Evolutionary conservation across 163 green algal species (phyloP).

Genomic region (Volvox carteri): DNA sequence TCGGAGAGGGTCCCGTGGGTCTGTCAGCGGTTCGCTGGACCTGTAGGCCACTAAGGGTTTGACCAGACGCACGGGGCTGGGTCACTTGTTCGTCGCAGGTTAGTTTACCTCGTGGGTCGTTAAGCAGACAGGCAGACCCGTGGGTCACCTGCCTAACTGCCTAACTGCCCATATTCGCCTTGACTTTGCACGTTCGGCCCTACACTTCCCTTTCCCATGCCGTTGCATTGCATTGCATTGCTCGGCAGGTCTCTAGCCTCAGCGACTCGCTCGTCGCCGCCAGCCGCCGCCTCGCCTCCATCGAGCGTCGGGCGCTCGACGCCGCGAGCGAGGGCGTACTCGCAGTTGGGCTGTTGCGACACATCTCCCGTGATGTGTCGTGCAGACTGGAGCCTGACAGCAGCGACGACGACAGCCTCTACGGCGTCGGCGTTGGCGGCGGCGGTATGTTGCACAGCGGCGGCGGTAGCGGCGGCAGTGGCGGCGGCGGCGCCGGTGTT

Average conservation of each 20-base stretch:
- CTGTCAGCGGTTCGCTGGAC: too few relatives aligned
- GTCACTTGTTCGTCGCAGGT: too few relatives aligned
- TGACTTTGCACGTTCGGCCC: too few relatives aligned
- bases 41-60: too few relatives aligned
- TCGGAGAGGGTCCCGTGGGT: too few relatives aligned
- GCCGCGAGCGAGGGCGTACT: constrained; percentile 2
- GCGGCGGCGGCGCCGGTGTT: not conserved
- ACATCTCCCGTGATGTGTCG: not conserved
- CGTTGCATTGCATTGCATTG: too few relatives aligned
- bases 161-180: too few relatives aligned
- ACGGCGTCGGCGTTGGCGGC: not conserved
- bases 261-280: not conserved
- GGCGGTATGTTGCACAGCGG: not conserved
- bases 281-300: constrained; percentile 19
- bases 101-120: too few relatives aligned
- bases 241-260: not conserved
- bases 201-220: too few relatives aligned
- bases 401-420: not conserved
- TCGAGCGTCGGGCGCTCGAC: constrained; percentile 14
- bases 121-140: too few relatives aligned
- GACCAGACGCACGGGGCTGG: too few relatives aligned
- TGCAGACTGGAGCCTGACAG: not conserved
- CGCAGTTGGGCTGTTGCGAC: not conserved
- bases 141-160: too few relatives aligned
- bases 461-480: not conserved